Percentiles rank a stretch among this genome's conserved stretches.
These are phyloP conservation scores for Bipolaris victoriae DNA, from an alignment of 2,329 filamentous ascomycete species.

Conservation along the genomic window DNA sequence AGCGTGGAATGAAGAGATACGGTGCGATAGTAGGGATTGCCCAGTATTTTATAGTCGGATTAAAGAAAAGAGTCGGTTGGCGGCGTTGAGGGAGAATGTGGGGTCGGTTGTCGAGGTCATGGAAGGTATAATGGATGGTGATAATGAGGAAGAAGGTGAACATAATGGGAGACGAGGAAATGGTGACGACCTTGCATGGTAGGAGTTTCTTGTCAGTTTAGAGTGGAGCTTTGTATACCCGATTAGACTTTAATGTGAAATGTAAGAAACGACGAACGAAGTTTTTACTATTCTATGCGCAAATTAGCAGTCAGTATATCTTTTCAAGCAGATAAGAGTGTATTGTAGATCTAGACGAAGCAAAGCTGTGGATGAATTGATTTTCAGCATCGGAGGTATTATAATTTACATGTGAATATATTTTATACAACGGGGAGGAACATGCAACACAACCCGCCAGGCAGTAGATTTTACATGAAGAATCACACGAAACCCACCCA, in stretches of 20 bases:
- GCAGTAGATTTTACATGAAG: too few species aligned
- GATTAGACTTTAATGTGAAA: neutral
- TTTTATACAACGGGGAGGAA: too few species aligned
- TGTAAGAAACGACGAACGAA: neutral
- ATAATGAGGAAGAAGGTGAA: neutral
- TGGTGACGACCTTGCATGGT: neutral
- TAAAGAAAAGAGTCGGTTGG: conserved; percentile 58
- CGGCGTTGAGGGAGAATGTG: conserved; percentile 29
- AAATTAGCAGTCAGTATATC: neutral
- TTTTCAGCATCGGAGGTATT: too few species aligned
- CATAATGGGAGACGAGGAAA: neutral
- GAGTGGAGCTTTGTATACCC: neutral
- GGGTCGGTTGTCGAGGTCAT: conserved; percentile 37
- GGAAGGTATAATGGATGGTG: conserved; percentile 24
- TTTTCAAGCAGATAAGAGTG: neutral
- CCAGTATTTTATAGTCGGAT: conserved; percentile 85
- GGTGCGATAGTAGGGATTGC: conserved; percentile 89
- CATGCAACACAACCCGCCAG: too few species aligned
- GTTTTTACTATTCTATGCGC: neutral
- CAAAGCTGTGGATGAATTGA: too few species aligned
- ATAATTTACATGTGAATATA: too few species aligned
- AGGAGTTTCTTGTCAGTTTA: neutral
- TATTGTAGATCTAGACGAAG: too few species aligned
- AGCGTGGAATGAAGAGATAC: conserved; percentile 75
- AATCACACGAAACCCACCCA: too few species aligned